Evolutionary conservation across 2,329 filamentous ascomycete genomes (phyloP).

Genomic region (Aspergillus eucalypticola): DNA sequence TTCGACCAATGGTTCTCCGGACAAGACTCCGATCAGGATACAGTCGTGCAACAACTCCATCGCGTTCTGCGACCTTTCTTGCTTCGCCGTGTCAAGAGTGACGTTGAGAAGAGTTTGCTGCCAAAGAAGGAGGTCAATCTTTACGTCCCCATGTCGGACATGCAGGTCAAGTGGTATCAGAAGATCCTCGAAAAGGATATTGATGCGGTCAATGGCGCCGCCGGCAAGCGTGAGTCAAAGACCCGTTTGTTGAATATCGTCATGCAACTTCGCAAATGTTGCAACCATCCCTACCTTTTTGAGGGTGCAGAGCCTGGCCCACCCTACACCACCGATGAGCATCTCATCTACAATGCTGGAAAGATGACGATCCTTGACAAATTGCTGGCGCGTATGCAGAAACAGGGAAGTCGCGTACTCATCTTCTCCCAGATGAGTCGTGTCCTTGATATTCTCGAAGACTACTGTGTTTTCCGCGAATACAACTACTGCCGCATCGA

Average conservation of each 20-base stretch:
- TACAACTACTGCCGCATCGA: slow-evolving; percentile 98
- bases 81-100: slow-evolving; percentile 91
- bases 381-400: slow-evolving; percentile 77
- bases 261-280: slow-evolving; percentile 98
- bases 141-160: slow-evolving; percentile 97
- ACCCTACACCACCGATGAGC: slow-evolving; percentile 96
- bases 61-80: slow-evolving; percentile 90
- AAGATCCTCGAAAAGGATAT: slow-evolving; percentile 99
- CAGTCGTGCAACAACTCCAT: slow-evolving; percentile 93
- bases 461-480: slow-evolving; percentile 94
- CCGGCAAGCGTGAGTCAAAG: slow-evolving; percentile 95
- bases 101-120: slow-evolving; percentile 95
- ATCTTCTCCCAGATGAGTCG: slow-evolving; percentile 99
- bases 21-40: slow-evolving; percentile 87
- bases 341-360: slow-evolving; percentile 86
- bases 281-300: slow-evolving; percentile 97
- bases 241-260: slow-evolving; percentile 96
- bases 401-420: slow-evolving; percentile 88
- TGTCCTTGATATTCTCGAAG: slow-evolving; percentile 92
- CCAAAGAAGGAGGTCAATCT: slow-evolving; percentile 98
- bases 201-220: slow-evolving; percentile 94
- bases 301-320: slow-evolving; percentile 96
- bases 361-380: slow-evolving; percentile 98
- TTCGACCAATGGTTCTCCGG: slow-evolving; percentile 98
- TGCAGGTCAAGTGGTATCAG: slow-evolving; percentile 99